These are phyloP conservation scores for Cenchrus fungigraminus DNA, from an alignment of 176 grass and related monocot genomes.

Conservation along the genomic window DNA sequence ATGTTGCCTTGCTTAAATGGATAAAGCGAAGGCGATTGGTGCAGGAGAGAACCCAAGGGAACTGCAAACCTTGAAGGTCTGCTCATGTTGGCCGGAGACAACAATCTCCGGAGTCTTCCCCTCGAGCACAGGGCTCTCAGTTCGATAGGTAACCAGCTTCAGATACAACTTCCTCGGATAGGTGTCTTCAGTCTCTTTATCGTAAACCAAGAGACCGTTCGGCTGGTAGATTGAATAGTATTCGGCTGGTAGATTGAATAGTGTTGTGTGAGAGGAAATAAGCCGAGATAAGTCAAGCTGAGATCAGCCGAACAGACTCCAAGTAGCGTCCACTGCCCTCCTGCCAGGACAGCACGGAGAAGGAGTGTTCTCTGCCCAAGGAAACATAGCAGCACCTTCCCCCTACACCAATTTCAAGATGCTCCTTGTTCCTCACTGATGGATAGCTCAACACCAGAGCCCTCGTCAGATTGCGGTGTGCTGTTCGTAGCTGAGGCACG, in stretches of 20 bases:
- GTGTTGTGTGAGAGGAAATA: no score
- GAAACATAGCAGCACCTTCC: neutral
- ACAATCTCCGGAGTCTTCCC: neutral
- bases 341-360: neutral
- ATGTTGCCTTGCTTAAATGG: neutral
- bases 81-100: neutral
- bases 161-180: neutral
- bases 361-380: neutral
- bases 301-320: no score
- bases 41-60: neutral
- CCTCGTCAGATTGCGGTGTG: neutral
- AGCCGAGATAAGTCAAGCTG: no score
- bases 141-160: neutral
- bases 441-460: neutral
- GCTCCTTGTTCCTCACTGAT: neutral
- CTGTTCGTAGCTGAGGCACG: neutral
- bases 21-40: neutral
- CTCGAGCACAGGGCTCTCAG: no score
- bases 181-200: neutral
- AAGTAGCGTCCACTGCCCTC: neutral
- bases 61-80: slow-evolving; percentile 2
- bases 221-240: no score
- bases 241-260: no score
- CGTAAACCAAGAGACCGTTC: neutral
- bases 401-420: neutral